Evolutionary conservation across 805 yeast species (phyloP), one percentile per base, ranked within the genome.

Genomic region (Danielozyma ontarioensis): DNA sequence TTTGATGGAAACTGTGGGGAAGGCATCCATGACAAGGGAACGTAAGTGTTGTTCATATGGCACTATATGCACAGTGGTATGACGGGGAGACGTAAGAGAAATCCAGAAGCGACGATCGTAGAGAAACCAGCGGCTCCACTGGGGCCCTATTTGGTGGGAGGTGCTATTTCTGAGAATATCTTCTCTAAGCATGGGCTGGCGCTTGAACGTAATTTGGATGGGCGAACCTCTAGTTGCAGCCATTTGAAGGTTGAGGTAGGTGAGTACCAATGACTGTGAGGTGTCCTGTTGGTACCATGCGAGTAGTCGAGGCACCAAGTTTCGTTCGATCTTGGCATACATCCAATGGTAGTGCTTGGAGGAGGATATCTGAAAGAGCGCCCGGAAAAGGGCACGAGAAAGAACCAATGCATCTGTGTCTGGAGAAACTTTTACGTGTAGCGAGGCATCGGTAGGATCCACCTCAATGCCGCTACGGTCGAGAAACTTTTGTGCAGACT

Each of bases 41-140:
- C n/a, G n/a, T n/a, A n/a, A n/a, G n/a, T n/a, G n/a, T n/a, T n/a
- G n/a, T n/a, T n/a, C n/a, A n/a, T n/a, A n/a, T n/a, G n/a, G n/a
- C n/a, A n/a, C n/a, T n/a, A n/a, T n/a, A n/a, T n/a, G n/a, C n/a
- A n/a, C n/a, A n/a, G n/a, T n/a, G n/a, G n/a, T n/a, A n/a, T n/a
- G n/a, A n/a, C n/a, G n/a, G n/a, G n/a, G n/a, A n/a, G n/a, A n/a
- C n/a, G n/a, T n/a, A n/a, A n/a, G n/a, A n/a, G n/a, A n/a, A n/a
- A 68, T 33, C 71, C 71, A 64, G 33, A 51, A 66, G 29, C 71
- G 45, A 33, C 60, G 52, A 36, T 70, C 75, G 41, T 58, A 70
- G 2, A 60, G 39, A 3, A 51, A 17, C 65, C 69, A 61, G 1
- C 48, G 44, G n/a, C 55, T 33, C 51, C 59, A 44, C 0, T 46